phyloP scores from a whole-genome alignment of 2,329 filamentous ascomycete genomes.

The Aspergillus jensenii region DNA sequence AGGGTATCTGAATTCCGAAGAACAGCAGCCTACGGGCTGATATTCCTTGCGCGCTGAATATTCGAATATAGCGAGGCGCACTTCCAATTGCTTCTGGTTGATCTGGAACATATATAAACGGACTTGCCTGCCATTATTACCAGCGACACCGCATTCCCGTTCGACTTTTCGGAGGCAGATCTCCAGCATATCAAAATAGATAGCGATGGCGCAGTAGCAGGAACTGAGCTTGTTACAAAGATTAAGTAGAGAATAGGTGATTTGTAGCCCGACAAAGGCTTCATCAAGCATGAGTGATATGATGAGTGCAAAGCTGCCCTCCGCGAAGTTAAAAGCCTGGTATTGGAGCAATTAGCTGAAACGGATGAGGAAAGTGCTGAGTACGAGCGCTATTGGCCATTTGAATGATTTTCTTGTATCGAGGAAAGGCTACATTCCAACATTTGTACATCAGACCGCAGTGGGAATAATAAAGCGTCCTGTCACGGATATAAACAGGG shows the following conservation, averaged over 20 bases:
- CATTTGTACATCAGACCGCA: no score
- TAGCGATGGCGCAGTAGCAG: conserved; percentile 25
- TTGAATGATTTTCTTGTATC: conserved; percentile 25
- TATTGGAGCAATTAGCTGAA: conserved; percentile 28
- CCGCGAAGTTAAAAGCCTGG: conserved; percentile 22
- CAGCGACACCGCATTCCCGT: conserved; percentile 21
- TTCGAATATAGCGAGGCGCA: conserved; percentile 33
- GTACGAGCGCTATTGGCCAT: conserved; percentile 29
- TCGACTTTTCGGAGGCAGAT: conserved; percentile 26
- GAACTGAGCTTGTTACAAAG: conserved; percentile 24
- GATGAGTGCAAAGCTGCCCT: conserved; percentile 29
- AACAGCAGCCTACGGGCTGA: conserved; percentile 25
- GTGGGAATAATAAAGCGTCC: no score
- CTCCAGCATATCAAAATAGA: conserved; percentile 26
- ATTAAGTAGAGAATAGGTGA: conserved; percentile 26
- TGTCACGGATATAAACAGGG: no score
- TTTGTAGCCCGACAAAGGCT: conserved; percentile 31
- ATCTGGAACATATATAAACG: conserved; percentile 24
- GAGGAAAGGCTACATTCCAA: no score
- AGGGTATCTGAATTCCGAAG: conserved; percentile 22
- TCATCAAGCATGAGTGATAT: conserved; percentile 29
- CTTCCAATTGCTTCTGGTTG: conserved; percentile 29
- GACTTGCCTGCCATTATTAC: conserved; percentile 20
- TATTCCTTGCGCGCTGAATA: conserved; percentile 30
- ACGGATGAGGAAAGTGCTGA: conserved; percentile 27